Evolutionary conservation across 257 asterid species (phyloP).

Genomic region (Catharanthus roseus): DNA sequence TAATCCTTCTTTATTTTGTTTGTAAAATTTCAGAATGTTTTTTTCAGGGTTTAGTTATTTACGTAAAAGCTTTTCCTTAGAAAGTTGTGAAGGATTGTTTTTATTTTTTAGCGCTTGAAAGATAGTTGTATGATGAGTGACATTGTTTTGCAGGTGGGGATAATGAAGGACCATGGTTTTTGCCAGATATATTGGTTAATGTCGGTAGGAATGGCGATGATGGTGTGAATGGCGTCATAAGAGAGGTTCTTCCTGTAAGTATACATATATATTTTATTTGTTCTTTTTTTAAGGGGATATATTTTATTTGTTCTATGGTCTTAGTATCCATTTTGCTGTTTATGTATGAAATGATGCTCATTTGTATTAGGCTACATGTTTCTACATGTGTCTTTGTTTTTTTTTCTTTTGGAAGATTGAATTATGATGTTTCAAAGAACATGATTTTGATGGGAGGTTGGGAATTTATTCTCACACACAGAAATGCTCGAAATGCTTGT

Average conservation of each 20-base stretch:
- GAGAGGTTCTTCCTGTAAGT: constrained; percentile 72
- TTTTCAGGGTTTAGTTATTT: neutral
- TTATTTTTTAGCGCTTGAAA: neutral
- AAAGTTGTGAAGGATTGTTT: neutral
- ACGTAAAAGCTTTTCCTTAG: neutral
- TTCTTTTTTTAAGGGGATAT: constrained; percentile 41
- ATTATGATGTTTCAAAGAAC: neutral
- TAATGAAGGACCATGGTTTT: constrained; percentile 78
- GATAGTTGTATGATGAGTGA: neutral
- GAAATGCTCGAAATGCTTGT: neutral
- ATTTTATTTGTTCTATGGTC: constrained; percentile 24
- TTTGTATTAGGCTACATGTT: neutral
- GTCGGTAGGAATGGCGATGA: constrained; percentile 74
- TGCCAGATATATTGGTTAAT: constrained; percentile 74
- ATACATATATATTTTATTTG: constrained; percentile 9
- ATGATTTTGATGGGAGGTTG: neutral
- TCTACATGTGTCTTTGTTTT: too few relatives aligned
- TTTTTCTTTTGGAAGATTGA: neutral
- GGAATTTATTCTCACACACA: constrained; percentile 5
- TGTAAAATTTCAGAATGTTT: too few relatives aligned
- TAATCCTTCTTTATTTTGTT: neutral
- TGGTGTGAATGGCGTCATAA: constrained; percentile 51
- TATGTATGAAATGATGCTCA: neutral
- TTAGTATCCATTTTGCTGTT: neutral
- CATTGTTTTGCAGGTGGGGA: constrained; percentile 56